Percentiles rank a stretch among this genome's conserved stretches.
These are phyloP conservation scores for Spergularia azorica DNA, from an alignment of 179 eudicot species.

Conservation along the genomic window DNA sequence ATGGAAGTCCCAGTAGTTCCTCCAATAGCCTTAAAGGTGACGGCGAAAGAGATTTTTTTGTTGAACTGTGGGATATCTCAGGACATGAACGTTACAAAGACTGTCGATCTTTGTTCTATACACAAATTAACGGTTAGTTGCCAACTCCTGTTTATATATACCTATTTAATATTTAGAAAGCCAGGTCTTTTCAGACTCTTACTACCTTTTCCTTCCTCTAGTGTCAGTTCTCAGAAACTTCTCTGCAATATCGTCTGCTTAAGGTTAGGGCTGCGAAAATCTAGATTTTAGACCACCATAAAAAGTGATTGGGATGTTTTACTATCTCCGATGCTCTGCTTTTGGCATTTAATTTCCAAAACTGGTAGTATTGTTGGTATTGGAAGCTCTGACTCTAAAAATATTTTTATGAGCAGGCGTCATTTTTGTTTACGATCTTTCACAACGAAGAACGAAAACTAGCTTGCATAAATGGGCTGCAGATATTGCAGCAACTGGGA, in stretches of 20 bases:
- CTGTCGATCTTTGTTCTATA: slow-evolving; percentile 89
- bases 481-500: slow-evolving; percentile 83
- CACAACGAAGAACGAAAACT: slow-evolving; percentile 88
- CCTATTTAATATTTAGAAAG: not conserved
- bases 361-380: not conserved
- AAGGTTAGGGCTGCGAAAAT: not conserved
- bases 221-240: not conserved
- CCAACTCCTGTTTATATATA: slow-evolving; percentile 9
- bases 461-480: slow-evolving; percentile 91
- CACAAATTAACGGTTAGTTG: slow-evolving; percentile 81
- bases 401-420: slow-evolving; percentile 53
- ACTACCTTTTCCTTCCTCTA: not conserved
- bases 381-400: not conserved
- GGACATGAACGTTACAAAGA: slow-evolving; percentile 99
- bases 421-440: slow-evolving; percentile 88
- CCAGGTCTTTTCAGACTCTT: not conserved
- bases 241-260: not conserved
- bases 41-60: slow-evolving; percentile 79
- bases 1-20: slow-evolving; percentile 79
- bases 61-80: slow-evolving; percentile 95
- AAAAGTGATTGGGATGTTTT: slow-evolving; percentile 3
- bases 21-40: slow-evolving; percentile 84
- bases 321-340: not conserved
- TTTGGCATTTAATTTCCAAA: not conserved
- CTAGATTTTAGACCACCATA: not conserved